Evolutionary conservation across 306 rosid species (phyloP), one percentile per base, ranked within the genome.

Genomic region (Psophocarpus tetragonolobus): DNA sequence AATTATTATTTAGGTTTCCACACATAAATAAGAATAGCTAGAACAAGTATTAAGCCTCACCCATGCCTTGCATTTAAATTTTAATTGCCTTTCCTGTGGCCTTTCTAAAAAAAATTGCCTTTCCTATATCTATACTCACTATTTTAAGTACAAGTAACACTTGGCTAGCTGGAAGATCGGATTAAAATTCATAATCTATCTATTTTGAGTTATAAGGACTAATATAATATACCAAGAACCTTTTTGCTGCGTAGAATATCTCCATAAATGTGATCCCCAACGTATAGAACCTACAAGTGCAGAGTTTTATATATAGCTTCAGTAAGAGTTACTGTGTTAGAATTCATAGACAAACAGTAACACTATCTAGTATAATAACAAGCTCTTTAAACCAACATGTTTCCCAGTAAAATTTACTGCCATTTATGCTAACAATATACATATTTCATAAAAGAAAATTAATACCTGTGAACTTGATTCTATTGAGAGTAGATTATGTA

Each of bases 201-300:
- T 60, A 30, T 13, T 15, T 36, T 21, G 17, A 41, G 65, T 51
- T 6, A n/a, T 60, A 36, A 76, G 57, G 45, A 45, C 42, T 70
- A 57, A 81, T 68, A 64, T 38, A 17, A 69, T 6, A 48, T 92
- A 90, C 97, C 94, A 54, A 90, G 92, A 88, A 86, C 89, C 84
- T 92, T 92, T 85, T 90, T 90, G 89, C 94, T 90, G 29, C 97
- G 87, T 80, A 92, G 78, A 75, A 92, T 90, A 80, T 92, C 97
- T 74, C 97, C 97, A 61, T 92, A 92, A 64, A 92, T 90, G 81
- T 90, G 97, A 82, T 92, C 97, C 70, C 97, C 94, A 76, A 90
- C 97, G 67, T 92, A 92, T 33, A 92, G 91, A 90, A 92, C 97
- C 97, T 91, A 74, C 33, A 17, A 60, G 33, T 6, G 53, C 61